Base-by-base conservation (phyloP, 352 stramenopile species). In the Phytophthora citrophthora region DNA sequence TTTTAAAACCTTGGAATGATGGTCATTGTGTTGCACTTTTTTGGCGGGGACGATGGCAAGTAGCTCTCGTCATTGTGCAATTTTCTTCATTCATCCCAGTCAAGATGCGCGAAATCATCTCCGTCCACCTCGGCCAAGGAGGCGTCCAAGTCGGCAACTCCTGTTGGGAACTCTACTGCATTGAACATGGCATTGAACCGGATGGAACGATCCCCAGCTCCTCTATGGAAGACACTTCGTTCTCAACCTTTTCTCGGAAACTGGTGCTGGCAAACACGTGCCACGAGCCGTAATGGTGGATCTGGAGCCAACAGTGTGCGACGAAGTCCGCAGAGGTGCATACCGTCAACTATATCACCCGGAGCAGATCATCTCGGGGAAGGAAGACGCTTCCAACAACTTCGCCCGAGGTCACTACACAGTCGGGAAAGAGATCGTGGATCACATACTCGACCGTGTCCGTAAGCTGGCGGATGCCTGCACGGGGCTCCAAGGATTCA, bases 281-380 rank as follows among this genome's bases (percentile, higher is more conserved):
- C 36, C 36, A 4, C 36, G 36, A 5, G 36, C 36, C 15, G 36
- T 41, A 2, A 10, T 41, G 13, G 15, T 41, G 13, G 36, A 41
- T 12, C 39, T 99, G 24, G 97, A 99, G 78, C 97, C 97, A 15
- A 98, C 83, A 26, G 96, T 99, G 27, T 98, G 95, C 72, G 97
- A 99, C 69, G 95, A 99, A 86, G 93, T 99, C 41, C 92, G 96
- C 69, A 92, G 81, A 48, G 96, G 96, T 65, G 95, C 92, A 12
- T 99, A 98, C 84, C 78, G 91, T 59, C 90, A 98, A 69, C 75
- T 99, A 24, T 99, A 98, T 82, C 96, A 99, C 72, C 97, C 96
- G 9, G 36, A 41, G n/a, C 36, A 41, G 36, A 41, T 41, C 36
- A 41, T 41, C 2, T 41, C 36, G 36, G 36, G 97, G 6, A 45